Conservation (phyloP, 2,329 filamentous ascomycete genomes). For the Aureobasidium leucospermi region DNA sequence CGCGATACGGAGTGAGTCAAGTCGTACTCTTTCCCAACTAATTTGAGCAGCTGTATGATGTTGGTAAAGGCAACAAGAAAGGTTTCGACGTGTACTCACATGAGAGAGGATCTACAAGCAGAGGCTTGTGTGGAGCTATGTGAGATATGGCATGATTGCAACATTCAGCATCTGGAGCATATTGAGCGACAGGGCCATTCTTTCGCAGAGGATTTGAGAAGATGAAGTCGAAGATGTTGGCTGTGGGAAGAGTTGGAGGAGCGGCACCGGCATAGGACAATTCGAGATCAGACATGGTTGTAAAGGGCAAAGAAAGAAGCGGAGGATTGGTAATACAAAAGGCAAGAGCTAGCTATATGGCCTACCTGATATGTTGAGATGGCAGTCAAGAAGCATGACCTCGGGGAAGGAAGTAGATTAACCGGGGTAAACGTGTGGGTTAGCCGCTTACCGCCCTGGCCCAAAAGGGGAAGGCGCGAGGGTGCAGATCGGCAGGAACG, state of each 20-base stretch:
- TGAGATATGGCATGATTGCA: background rate
- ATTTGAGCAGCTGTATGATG: conserved; percentile 7
- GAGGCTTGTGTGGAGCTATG: conserved; percentile 10
- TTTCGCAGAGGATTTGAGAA: conserved; percentile 12
- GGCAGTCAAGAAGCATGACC: background rate
- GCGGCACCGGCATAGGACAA: background rate
- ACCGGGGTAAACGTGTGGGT: conserved; percentile 3
- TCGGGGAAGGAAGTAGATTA: background rate
- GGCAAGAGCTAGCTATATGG: background rate
- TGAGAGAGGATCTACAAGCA: conserved; percentile 11
- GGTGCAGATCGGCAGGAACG: background rate
- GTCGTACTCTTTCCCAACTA: conserved; percentile 3
- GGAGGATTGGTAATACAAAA: background rate
- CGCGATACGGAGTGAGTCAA: conserved; percentile 5
- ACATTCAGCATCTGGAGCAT: conserved; percentile 1
- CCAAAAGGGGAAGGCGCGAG: background rate
- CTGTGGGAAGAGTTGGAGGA: background rate
- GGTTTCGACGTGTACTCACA: background rate
- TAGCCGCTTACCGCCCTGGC: conserved; percentile 9
- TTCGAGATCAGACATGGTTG: conserved; percentile 10
- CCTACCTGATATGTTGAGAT: background rate
- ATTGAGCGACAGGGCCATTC: conserved; percentile 2
- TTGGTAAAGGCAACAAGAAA: background rate
- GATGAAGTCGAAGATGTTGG: conserved; percentile 13
- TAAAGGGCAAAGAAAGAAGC: background rate